Evolutionary conservation across 768 basidiomycete genomes (phyloP).

Genomic region (Tricholoma terreum): DNA sequence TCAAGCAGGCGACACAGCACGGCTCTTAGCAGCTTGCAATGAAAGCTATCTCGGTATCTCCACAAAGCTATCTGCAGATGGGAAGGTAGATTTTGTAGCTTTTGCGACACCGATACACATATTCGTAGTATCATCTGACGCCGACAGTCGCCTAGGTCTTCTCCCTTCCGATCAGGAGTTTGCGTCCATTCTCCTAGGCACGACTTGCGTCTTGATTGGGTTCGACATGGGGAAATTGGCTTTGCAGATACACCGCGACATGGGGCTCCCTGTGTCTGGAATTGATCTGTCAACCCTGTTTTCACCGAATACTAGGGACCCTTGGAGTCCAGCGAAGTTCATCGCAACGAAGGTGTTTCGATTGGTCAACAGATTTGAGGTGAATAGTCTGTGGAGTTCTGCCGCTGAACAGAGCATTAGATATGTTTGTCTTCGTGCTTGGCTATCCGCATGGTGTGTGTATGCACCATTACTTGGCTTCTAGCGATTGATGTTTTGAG

Average conservation of each 20-base stretch:
- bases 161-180: conserved; percentile 11
- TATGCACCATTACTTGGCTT: neutral
- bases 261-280: conserved; percentile 27
- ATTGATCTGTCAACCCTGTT: conserved; percentile 36
- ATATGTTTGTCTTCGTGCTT: conserved; percentile 35
- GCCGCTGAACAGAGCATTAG: conserved; percentile 13
- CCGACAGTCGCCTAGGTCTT: neutral
- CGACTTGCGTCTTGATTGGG: conserved; percentile 24
- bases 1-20: conserved; percentile 11
- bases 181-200: conserved; percentile 15
- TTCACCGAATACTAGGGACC: conserved; percentile 14
- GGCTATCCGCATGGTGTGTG: conserved; percentile 36
- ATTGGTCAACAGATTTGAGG: conserved; percentile 8
- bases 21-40: neutral
- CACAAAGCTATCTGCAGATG: conserved; percentile 1
- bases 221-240: conserved; percentile 37
- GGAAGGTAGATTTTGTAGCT: conserved; percentile 8
- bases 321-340: conserved; percentile 26
- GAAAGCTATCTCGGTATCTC: conserved; percentile 7
- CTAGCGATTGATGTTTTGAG: neutral
- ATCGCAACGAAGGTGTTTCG: conserved; percentile 16
- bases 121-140: conserved; percentile 5
- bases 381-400: conserved; percentile 31
- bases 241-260: conserved; percentile 26
- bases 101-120: conserved; percentile 12